Base-by-base conservation (phyloP, 129 eudicot genomes). In the Erigeron canadensis region DNA sequence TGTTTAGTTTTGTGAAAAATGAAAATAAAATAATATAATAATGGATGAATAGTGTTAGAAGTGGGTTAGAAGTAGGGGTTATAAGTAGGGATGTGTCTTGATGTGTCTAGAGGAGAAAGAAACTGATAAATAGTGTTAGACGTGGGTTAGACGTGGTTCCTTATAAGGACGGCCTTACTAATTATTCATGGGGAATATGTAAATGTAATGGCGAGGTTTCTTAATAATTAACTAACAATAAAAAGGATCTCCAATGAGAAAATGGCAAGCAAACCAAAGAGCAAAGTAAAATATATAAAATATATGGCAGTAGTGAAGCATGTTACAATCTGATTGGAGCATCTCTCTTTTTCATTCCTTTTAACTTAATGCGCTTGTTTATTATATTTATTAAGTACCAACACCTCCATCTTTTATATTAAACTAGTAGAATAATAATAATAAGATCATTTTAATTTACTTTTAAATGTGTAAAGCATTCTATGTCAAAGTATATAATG, bases 261-360 rank as follows among this genome's bases (percentile, higher is more conserved):
- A 37, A 37, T 18, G 80, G 61, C 70, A 58, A 76, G 44, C 16
- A 76, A 37, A 76, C 63, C 53, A 47, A 5, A 60, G 50, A 21
- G 9, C 23, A 63, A 28, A 47, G 47, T 6, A 46, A 75, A 51
- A 70, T 18, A 67, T 22, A 28, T 45, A 48, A 38, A 73, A 50
- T 38, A 17, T 48, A 37, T 8, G 40, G 46, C 53, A 45, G 39
- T 16, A 43, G 37, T 43, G 54, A 63, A 40, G 63, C 77, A 47
- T 73, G 80, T 76, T 67, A 39, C 19, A 39, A 76, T 60, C 37
- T 76, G 51, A 76, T 76, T 76, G 64, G 81, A 17, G 15, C 21
- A 37, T 48, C 63, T 46, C 0, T 76, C 75, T 59, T 76, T 59
- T 76, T 46, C 54, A 59, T 13, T 57, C 45, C 46, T 57, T 40